Evolutionary conservation across 345 rosid genomes (phyloP).

Genomic region (Diplotaxis tenuifolia): DNA sequence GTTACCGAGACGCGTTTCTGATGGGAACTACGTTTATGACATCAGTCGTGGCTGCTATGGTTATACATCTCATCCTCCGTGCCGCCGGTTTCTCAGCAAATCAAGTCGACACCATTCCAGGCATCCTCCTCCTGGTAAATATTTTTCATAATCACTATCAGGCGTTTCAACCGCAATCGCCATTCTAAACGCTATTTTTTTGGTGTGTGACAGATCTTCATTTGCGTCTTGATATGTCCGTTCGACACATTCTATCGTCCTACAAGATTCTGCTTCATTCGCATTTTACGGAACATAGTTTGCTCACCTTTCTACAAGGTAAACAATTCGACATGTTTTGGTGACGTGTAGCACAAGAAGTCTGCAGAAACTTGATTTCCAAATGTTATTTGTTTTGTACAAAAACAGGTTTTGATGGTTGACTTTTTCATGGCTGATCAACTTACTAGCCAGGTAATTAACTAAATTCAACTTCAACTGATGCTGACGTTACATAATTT

Average conservation of each 20-base stretch:
- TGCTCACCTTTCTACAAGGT: slow-evolving; percentile 93
- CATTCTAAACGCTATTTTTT: not conserved
- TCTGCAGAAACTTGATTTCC: not conserved
- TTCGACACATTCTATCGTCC: slow-evolving; percentile 76
- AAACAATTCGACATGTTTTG: not conserved
- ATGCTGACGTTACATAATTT: not conserved
- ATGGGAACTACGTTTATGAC: slow-evolving; percentile 91
- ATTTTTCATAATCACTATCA: too few relatives aligned
- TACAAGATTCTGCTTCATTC: slow-evolving; percentile 81
- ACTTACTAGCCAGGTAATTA: slow-evolving; percentile 87
- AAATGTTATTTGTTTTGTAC: not conserved
- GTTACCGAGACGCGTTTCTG: slow-evolving; percentile 83
- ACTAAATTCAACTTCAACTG: not conserved
- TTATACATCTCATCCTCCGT: slow-evolving; percentile 72
- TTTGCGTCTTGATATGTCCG: slow-evolving; percentile 67
- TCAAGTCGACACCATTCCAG: slow-evolving; percentile 82
- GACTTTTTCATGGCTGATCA: slow-evolving; percentile 99
- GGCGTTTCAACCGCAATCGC: not conserved
- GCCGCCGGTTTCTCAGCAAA: slow-evolving; percentile 51
- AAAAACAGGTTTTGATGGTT: slow-evolving; percentile 74
- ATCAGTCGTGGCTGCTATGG: slow-evolving; percentile 76
- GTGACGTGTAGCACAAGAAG: slow-evolving; percentile 16
- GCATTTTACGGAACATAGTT: slow-evolving; percentile 65
- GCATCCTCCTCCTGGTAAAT: slow-evolving; percentile 70
- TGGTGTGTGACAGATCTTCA: slow-evolving; percentile 49